Evolutionary conservation across 140 eudicot genomes (phyloP).

Genomic region (Flaveria floridana): DNA sequence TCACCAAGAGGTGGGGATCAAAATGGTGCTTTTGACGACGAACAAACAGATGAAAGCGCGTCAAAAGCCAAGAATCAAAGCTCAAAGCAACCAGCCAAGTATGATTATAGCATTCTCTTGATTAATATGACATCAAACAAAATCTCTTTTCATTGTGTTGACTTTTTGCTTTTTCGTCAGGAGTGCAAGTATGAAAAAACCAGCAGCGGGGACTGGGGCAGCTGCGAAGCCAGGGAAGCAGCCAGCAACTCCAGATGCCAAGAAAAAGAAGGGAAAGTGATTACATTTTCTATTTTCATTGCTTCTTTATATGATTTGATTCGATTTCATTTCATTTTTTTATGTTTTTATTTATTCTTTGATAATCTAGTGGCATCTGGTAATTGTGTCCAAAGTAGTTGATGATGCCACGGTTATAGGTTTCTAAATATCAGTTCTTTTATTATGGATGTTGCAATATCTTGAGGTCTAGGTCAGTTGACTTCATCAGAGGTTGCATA

Average conservation of each 20-base stretch:
- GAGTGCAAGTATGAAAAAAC: constrained; percentile 24
- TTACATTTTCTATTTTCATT: constrained; percentile 3
- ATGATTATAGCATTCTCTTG: constrained; percentile 22
- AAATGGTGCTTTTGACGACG: constrained; percentile 15
- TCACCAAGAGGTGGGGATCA: constrained; percentile 31
- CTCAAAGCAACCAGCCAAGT: constrained; percentile 34
- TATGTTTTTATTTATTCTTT: constrained; percentile 4
- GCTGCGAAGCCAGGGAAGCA: constrained; percentile 17
- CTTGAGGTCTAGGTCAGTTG: neutral
- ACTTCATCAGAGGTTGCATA: neutral
- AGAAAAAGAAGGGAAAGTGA: constrained; percentile 31
- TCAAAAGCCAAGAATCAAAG: neutral
- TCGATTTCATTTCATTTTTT: neutral
- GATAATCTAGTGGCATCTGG: constrained; percentile 22
- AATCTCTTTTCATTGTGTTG: constrained; percentile 6
- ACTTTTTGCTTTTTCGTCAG: constrained; percentile 14
- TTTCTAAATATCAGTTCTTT: constrained; percentile 9
- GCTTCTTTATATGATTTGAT: neutral
- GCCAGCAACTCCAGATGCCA: neutral
- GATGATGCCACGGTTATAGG: constrained; percentile 5
- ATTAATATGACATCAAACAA: constrained; percentile 7
- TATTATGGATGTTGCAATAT: constrained; percentile 16
- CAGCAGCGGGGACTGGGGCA: constrained; percentile 24
- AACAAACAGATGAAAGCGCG: neutral
- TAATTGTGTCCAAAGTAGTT: constrained; percentile 14